Base-by-base conservation (phyloP, 768 basidiomycete species). In the Sarcodon aspratus region DNA sequence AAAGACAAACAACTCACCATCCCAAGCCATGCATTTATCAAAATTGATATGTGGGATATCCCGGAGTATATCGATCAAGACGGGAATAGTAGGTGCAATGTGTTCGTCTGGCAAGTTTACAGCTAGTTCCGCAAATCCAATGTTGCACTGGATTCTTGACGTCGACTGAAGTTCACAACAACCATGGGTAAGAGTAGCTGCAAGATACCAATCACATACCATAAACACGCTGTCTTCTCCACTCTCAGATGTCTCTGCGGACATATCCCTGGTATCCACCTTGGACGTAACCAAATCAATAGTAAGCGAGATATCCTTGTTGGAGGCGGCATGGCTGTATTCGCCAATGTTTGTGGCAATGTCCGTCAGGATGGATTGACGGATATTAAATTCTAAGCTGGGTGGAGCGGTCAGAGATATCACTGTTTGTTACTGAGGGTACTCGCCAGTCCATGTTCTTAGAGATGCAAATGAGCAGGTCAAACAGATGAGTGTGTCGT, bases 81-180 rank as follows among this genome's bases (percentile, higher is more conserved):
- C 71, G 3, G 76, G 71, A 40, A 87, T 70, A 31, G 73, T 73
- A n/a, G 67, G 63, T 9, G 60, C 61, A 32, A 84, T 70, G 54
- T 78, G 73, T 7, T 63, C 58, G 36, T 78, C 68, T 0, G 82
- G 71, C 52, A 82, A 75, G 58, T 80, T 80, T 48, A 79, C 65
- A 13, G 86, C 76, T 47, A 90, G 71, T 58, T 90, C 81, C 35
- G 84, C 87, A 54, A 90, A 92, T 1, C 87, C 86, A 52, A 89
- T 83, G 54, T 85, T 85, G 65, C 82, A 86, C 54, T 87, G 85
- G 11, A 81, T 78, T 48, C 79, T 71, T 3, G 84, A 82, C 9
- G 79, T 76, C 15, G 84, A 67, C 89, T 92, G 50, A 53, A 49
- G 33, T 45, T 10, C 7, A 27, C 7, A 15, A 12, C 21, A 11